Conservation (phyloP, 2,329 filamentous ascomycete genomes). For the Emergomyces orientalis region DNA sequence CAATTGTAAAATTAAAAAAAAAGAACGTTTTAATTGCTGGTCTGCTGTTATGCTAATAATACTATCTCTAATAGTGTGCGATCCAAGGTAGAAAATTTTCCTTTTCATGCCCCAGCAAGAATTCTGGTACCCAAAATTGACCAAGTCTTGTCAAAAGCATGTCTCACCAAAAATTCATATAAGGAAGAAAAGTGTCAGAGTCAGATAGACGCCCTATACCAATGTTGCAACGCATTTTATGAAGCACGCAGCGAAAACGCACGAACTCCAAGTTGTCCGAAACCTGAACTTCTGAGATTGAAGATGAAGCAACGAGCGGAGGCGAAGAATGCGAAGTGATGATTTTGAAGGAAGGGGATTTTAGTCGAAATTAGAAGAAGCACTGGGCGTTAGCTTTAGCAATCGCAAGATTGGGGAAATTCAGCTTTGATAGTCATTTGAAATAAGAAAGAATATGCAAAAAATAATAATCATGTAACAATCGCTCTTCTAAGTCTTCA, state of each 20-base stretch:
- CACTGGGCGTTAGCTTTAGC: background rate
- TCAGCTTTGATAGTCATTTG: background rate
- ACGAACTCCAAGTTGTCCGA: conserved; percentile 74
- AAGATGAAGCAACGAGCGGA: conserved; percentile 69
- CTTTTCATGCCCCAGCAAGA: background rate
- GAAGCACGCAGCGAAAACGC: conserved; percentile 65
- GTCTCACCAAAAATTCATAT: conserved; percentile 73
- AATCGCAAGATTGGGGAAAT: conserved; percentile 14
- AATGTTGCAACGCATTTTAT: conserved; percentile 89
- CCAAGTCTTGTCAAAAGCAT: conserved; percentile 48
- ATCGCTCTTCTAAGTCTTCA: conserved; percentile 45
- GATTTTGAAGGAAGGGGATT: background rate
- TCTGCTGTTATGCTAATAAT: conserved; percentile 7
- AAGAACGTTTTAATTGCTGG: background rate
- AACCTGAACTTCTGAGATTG: conserved; percentile 64
- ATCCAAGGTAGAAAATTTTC: conserved; percentile 61
- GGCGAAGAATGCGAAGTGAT: background rate
- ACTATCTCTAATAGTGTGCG: conserved; percentile 53
- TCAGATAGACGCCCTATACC: conserved; percentile 76
- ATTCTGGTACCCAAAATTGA: background rate
- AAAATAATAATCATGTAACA: conserved; percentile 38
- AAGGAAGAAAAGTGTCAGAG: conserved; percentile 73
- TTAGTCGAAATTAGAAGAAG: background rate
- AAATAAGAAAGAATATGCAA: conserved; percentile 8
- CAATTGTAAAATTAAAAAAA: too few relatives aligned